Conservation (phyloP, 768 basidiomycete genomes). For the Lyophyllum atratum region DNA sequence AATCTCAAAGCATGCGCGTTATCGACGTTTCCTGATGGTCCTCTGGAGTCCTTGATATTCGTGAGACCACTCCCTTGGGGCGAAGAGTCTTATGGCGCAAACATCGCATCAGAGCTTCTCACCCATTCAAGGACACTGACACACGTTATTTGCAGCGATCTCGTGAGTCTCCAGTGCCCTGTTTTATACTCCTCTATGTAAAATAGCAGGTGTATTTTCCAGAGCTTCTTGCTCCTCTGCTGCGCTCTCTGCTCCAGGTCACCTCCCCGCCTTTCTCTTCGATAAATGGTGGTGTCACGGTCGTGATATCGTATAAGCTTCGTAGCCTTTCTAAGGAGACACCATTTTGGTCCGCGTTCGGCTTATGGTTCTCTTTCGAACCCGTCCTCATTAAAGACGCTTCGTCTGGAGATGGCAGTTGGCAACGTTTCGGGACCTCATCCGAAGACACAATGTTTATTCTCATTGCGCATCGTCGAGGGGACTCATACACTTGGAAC, state of each 20-base stretch:
- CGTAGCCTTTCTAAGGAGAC: constrained; percentile 73
- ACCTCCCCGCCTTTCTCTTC: constrained; percentile 52
- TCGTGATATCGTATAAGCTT: constrained; percentile 77
- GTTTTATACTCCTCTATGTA: constrained; percentile 2
- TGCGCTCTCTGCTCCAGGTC: constrained; percentile 73
- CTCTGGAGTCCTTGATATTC: constrained; percentile 26
- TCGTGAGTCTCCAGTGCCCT: constrained; percentile 50
- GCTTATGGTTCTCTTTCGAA: constrained; percentile 70
- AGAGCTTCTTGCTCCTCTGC: constrained; percentile 73
- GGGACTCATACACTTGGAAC: constrained; percentile 58
- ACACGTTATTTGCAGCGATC: constrained; percentile 82
- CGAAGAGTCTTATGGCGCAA: constrained; percentile 39
- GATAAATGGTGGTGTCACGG: constrained; percentile 23
- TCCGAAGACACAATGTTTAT: constrained; percentile 54
- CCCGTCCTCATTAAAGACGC: constrained; percentile 48
- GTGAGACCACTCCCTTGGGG: constrained; percentile 79
- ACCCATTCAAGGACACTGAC: constrained; percentile 35
- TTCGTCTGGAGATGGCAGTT: constrained; percentile 18
- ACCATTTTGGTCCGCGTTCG: constrained; percentile 79
- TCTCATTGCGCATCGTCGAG: constrained; percentile 60
- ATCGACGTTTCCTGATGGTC: background rate
- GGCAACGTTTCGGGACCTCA: constrained; percentile 45
- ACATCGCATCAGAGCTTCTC: constrained; percentile 42
- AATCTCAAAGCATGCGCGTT: constrained; percentile 30
- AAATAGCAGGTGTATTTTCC: constrained; percentile 78